Conservation (phyloP, 2,329 filamentous ascomycete genomes). For the Ophiostoma sp. region DNA sequence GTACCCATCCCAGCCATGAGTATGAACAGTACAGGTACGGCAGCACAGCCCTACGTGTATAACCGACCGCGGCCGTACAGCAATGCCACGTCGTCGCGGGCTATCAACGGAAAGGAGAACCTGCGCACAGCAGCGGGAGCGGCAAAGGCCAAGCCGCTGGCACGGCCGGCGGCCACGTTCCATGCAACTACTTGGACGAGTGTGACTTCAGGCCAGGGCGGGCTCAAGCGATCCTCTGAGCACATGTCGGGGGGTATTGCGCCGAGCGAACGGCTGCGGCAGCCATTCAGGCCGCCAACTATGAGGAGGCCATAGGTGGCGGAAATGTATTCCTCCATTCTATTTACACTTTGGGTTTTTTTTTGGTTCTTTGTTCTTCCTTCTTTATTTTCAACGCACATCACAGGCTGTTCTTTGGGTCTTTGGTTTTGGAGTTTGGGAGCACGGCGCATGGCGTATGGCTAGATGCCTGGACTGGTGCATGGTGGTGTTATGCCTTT, state of each 20-base stretch:
- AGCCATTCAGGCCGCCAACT: conserved; percentile 54
- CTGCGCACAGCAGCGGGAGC: not conserved
- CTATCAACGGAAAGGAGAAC: conserved; percentile 16
- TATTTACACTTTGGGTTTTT: no score
- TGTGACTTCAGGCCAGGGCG: conserved; percentile 26
- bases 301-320: conserved; percentile 39
- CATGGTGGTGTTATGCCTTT: not conserved
- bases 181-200: conserved; percentile 46
- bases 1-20: not conserved
- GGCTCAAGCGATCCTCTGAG: conserved; percentile 29
- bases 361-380: not conserved
- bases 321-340: not conserved
- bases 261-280: conserved; percentile 47
- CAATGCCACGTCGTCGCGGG: not conserved
- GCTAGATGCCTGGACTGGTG: no score
- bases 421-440: not conserved
- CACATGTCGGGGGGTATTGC: conserved; percentile 31
- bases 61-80: conserved; percentile 19
- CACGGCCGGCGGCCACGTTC: conserved; percentile 43
- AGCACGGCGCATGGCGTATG: not conserved
- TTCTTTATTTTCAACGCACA: not conserved
- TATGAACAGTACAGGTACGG: not conserved
- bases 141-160: not conserved
- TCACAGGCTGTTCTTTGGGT: not conserved
- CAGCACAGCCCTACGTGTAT: conserved; percentile 9